Percentiles rank a stretch among this genome's conserved stretches.
Conservation (phyloP, 148 eudicot genomes). For the Camellia lanceoleosa region DNA sequence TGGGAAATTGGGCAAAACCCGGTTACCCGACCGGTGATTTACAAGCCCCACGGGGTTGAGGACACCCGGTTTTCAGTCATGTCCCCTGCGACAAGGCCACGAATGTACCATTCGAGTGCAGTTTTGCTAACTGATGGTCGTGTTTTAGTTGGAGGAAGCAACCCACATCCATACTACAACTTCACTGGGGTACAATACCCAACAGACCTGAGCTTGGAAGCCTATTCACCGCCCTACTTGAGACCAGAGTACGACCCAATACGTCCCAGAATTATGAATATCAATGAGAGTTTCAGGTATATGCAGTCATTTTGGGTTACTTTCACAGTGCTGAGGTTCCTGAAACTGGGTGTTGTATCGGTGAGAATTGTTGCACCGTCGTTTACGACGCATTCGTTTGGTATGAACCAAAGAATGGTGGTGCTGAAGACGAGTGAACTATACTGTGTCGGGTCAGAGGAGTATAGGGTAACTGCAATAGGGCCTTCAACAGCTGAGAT, state of each 20-base stretch:
- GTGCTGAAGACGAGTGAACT: too few relatives aligned
- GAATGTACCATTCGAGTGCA: slow-evolving; percentile 72
- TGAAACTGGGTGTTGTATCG: too few relatives aligned
- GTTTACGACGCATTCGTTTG: too few relatives aligned
- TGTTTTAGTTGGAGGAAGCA: slow-evolving; percentile 79
- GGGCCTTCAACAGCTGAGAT: too few relatives aligned
- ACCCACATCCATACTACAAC: slow-evolving; percentile 63
- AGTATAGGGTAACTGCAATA: too few relatives aligned
- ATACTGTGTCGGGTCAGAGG: too few relatives aligned
- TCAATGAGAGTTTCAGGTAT: slow-evolving; percentile 37
- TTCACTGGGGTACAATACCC: slow-evolving; percentile 64
- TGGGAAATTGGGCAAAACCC: slow-evolving; percentile 70
- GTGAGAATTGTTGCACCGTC: too few relatives aligned
- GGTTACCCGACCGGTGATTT: slow-evolving; percentile 56
- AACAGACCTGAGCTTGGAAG: slow-evolving; percentile 74
- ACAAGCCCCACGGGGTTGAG: slow-evolving; percentile 24
- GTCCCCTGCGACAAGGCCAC: slow-evolving; percentile 49
- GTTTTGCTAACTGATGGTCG: slow-evolving; percentile 60
- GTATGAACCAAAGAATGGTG: too few relatives aligned
- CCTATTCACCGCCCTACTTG: slow-evolving; percentile 70
- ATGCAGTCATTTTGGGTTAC: neutral
- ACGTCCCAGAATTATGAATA: slow-evolving; percentile 39
- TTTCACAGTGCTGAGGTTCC: too few relatives aligned
- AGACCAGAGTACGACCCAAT: slow-evolving; percentile 26
- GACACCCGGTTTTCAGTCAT: slow-evolving; percentile 45